These are phyloP conservation scores for Saccharomycopsis capsularis DNA, from an alignment of 805 yeast genomes.

Conservation along the genomic window DNA sequence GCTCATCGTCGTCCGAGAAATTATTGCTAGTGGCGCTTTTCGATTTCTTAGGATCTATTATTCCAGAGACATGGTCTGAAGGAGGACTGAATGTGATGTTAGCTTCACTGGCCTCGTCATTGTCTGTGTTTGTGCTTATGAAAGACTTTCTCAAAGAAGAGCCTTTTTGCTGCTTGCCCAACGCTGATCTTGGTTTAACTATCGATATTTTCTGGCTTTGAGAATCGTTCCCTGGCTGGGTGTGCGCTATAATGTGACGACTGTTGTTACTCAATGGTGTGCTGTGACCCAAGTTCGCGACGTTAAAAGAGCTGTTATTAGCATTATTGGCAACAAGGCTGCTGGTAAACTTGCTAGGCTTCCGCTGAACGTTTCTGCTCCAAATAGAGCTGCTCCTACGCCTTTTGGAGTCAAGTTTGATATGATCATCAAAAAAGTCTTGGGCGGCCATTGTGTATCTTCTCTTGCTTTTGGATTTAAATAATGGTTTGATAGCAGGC, in stretches of 20 bases:
- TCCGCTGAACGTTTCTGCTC: not conserved
- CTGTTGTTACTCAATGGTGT: not conserved
- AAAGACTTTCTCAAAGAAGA: not conserved
- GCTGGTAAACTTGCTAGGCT: not conserved
- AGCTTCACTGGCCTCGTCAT: not conserved
- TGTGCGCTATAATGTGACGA: too few relatives aligned
- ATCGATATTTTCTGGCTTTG: too few relatives aligned
- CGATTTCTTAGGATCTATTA: slow-evolving; percentile 4
- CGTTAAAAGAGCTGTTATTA: too few relatives aligned
- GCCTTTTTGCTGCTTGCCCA: too few relatives aligned
- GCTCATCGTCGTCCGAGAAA: not conserved
- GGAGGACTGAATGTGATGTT: slow-evolving; percentile 16
- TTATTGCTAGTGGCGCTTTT: not conserved
- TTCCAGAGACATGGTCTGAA: not conserved
- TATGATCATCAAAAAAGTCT: too few relatives aligned
- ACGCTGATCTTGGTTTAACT: too few relatives aligned
- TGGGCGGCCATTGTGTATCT: too few relatives aligned
- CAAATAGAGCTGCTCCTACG: slow-evolving; percentile 7
- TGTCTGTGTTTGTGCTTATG: too few relatives aligned
- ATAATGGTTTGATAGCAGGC: too few relatives aligned
- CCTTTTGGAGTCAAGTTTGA: too few relatives aligned
- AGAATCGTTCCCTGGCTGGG: too few relatives aligned
- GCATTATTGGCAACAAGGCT: not conserved
- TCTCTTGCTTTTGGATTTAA: too few relatives aligned
- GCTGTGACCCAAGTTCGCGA: not conserved